phyloP scores from a whole-genome alignment of 23 red algal species.

The Gracilaria caudata region DNA sequence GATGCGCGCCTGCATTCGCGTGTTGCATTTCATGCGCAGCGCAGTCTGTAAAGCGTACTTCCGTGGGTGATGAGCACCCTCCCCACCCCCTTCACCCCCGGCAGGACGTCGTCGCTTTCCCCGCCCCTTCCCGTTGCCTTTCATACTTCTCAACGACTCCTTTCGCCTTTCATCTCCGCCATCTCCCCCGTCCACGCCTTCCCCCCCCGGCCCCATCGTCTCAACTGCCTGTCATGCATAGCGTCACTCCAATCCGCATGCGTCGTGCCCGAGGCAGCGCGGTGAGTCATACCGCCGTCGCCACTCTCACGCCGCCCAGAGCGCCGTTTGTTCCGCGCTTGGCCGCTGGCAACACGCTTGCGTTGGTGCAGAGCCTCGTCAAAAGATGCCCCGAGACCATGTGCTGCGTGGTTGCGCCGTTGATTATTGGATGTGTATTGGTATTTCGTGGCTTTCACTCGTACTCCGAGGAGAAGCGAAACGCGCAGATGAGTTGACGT shows the following conservation, averaged over 20 bases:
- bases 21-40: not conserved
- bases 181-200: not conserved
- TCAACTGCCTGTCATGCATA: not conserved
- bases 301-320: constrained; percentile 15
- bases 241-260: not conserved
- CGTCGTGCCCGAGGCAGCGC: not conserved
- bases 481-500: not conserved
- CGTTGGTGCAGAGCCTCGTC: constrained; percentile 10
- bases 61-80: not conserved
- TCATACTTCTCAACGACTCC: not conserved
- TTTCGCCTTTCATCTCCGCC: not conserved
- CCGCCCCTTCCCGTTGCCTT: too few species aligned
- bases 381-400: constrained; percentile 27
- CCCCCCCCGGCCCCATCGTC: not conserved
- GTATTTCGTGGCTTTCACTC: constrained; percentile 30
- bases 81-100: too few species aligned
- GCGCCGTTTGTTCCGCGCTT: not conserved
- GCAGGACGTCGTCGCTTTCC: not conserved
- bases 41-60: not conserved
- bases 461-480: constrained; percentile 23
- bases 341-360: constrained; percentile 7
- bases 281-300: not conserved
- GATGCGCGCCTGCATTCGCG: not conserved
- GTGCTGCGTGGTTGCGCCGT: constrained; percentile 26
- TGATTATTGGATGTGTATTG: constrained; percentile 15